Base-by-base conservation (phyloP, 495 filamentous ascomycete species). In the Paragyromitra xinjiangensis region DNA sequence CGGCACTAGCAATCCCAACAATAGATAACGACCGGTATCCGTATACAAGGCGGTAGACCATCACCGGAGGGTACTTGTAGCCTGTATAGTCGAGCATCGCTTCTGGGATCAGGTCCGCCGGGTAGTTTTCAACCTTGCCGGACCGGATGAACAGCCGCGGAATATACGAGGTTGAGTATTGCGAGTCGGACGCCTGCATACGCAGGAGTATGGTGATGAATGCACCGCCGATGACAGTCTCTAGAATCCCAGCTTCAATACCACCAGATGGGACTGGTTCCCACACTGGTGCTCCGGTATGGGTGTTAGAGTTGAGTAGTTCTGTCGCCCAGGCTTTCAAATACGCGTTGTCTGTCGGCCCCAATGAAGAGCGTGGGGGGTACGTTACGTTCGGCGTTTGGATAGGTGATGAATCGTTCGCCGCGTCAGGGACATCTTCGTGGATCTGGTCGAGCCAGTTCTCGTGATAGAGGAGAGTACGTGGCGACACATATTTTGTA, bases 391-490 rank as follows among this genome's bases (percentile, higher is more conserved):
- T 39, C 29, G 29, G 26, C 5, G 26, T 34, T 29, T 37, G 26
- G 24, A 34, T 11, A n/a, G 58, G 58, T 61, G 58, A 29, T 50
- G 48, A 50, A 50, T n/a, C 16, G 48, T 50, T 50, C 16, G 16
- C 48, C 14, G 3, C 48, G 48, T n/a, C 16, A 50, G 48, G 48
- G 48, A 50, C 48, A 6, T 50, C 16, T 50, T 50, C 48, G 58
- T 61, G 58, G 58, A 61, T 61, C 11, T 34, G 58, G 58, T 61
- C 58, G 26, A 61, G 58, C 58, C 58, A 61, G 58, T 61, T 61
- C 58, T 61, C 58, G 58, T 61, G 58, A 26, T 61, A 61, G 12
- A 61, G 58, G 26, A 61, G 7, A 6, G 58, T 16, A 61, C 26
- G 58, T 37, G 58, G 5, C 12, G 26, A 16, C 6, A 4, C n/a